Evolutionary conservation across 805 yeast species (phyloP).

Genomic region (Starmera dryadoides): DNA sequence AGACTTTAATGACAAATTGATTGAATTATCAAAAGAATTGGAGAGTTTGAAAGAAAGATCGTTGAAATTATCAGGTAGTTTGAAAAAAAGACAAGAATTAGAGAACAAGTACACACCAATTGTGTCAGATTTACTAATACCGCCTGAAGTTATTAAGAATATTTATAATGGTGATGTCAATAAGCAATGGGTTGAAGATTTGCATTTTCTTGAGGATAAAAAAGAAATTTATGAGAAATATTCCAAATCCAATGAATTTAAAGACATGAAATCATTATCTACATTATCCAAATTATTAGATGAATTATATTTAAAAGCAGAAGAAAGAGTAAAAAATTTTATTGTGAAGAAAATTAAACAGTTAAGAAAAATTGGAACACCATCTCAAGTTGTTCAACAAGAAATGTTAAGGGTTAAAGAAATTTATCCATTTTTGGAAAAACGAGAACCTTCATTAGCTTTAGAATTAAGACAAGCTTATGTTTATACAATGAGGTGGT

Average conservation of each 20-base stretch:
- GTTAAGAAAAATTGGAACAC: slow-evolving; percentile 54
- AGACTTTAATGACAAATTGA: slow-evolving; percentile 51
- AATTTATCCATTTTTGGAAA: slow-evolving; percentile 47
- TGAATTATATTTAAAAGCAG: slow-evolving; percentile 49
- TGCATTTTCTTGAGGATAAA: slow-evolving; percentile 52
- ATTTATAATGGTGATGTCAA: slow-evolving; percentile 52
- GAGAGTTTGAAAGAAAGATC: slow-evolving; percentile 52
- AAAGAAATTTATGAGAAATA: slow-evolving; percentile 43
- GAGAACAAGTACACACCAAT: slow-evolving; percentile 59
- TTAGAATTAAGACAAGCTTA: slow-evolving; percentile 74
- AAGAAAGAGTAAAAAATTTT: slow-evolving; percentile 72
- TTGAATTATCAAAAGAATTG: slow-evolving; percentile 51
- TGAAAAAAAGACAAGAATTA: slow-evolving; percentile 39
- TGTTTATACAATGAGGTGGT: slow-evolving; percentile 88
- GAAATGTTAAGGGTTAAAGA: slow-evolving; percentile 58
- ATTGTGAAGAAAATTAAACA: slow-evolving; percentile 57
- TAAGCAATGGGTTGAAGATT: slow-evolving; percentile 59
- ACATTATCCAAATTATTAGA: slow-evolving; percentile 29
- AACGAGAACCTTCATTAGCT: slow-evolving; percentile 56
- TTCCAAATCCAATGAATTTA: slow-evolving; percentile 9
- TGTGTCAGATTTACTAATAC: slow-evolving; percentile 67
- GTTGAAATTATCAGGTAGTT: slow-evolving; percentile 35
- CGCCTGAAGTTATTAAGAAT: slow-evolving; percentile 60
- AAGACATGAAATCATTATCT: slow-evolving; percentile 12
- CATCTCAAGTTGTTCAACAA: slow-evolving; percentile 72